Evolutionary conservation across 192 early-diverging fungal species (phyloP).

Genomic region (Chytriomyces sp.): DNA sequence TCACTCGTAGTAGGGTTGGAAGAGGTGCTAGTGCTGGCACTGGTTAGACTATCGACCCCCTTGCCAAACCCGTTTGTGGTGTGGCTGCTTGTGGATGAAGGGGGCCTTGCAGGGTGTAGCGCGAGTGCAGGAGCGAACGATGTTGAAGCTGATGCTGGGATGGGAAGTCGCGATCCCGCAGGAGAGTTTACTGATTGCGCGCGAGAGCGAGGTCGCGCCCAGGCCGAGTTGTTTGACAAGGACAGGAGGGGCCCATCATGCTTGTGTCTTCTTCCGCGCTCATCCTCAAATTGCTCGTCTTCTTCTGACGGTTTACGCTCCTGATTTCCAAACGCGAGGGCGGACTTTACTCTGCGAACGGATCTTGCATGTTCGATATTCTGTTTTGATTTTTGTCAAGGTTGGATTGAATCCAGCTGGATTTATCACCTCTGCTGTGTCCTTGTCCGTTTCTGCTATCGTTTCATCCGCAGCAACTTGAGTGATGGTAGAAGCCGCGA

Average conservation of each 20-base stretch:
- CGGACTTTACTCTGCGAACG: too few species aligned
- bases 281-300: too few species aligned
- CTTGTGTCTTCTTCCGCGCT: neutral
- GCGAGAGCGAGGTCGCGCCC: neutral
- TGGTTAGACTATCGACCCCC: neutral
- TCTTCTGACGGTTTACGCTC: too few species aligned
- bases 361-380: too few species aligned
- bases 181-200: too few species aligned
- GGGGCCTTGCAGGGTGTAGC: neutral
- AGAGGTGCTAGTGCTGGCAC: neutral
- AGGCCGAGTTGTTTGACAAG: neutral
- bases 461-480: neutral
- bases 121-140: neutral
- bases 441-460: neutral
- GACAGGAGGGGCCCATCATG: neutral
- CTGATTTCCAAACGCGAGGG: too few species aligned
- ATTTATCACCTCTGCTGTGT: too few species aligned
- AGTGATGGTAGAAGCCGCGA: neutral
- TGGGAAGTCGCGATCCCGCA: too few species aligned
- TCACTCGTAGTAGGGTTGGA: too few species aligned
- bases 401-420: too few species aligned
- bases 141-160: neutral
- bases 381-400: too few species aligned
- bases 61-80: neutral
- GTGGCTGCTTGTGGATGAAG: neutral